Base-by-base conservation (phyloP, 2,329 filamentous ascomycete genomes). In the Fusarium newnesense region DNA sequence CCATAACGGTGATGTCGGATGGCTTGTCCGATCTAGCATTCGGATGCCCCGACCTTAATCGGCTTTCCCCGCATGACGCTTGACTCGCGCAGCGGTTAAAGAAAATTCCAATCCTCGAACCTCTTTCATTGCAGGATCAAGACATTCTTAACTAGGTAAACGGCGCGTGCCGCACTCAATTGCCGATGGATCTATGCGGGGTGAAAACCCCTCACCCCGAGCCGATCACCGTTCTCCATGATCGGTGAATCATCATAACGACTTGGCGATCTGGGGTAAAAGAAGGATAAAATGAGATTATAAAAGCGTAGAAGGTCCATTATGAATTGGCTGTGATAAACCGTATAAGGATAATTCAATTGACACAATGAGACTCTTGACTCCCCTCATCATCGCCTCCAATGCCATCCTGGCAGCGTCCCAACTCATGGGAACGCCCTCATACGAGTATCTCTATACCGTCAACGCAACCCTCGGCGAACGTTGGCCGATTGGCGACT, bases 401-500 rank as follows among this genome's bases (percentile, higher is more conserved):
- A 39, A 60, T 49, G 63, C 58, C 11, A n/a, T 64, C 7, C 32
- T 71, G 15, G 54, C 62, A 24, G 28, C 52, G 4, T 71, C 73
- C 12, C 75, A 75, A 12, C 18, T 49, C 6, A 53, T 73, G 26
- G 75, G 75, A 30, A 77, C 47, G 4, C 75, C 75, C 0, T 64
- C 59, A 1, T 76, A 67, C 30, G 71, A 77, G 19, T 77, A 71
- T 19, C 73, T 76, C 8, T 76, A 76, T 21, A 77, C 75, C 0
- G 70, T 74, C 34, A 76, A 76, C 18, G 75, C 69, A 5, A 75
- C 75, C 0, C 52, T 76, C 9, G 75, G 66, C 3, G 63, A 76
- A 18, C 67, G 67, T 18, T 77, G 75, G 75, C 54, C 42, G n/a
- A 74, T 76, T 16, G 75, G 75, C 7, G 64, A 76, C 57, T 77